phyloP scores from a whole-genome alignment of 2,329 filamentous ascomycete genomes.

The Venturia effusa region DNA sequence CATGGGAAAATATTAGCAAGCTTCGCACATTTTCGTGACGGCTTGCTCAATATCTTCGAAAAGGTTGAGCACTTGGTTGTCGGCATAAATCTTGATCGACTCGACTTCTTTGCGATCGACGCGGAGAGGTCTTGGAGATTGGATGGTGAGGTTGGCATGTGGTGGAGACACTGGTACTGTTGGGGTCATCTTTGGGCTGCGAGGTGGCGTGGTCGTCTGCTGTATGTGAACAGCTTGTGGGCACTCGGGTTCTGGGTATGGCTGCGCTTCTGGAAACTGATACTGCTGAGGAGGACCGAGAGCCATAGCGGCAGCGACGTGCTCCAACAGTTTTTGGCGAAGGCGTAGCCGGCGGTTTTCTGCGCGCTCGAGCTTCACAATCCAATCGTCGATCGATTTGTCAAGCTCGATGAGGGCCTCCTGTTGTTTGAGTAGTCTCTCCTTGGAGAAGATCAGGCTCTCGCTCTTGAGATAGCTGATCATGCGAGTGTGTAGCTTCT shows the following conservation, averaged over 20 bases:
- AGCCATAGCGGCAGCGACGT: slow-evolving; percentile 57
- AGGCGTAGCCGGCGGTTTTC: slow-evolving; percentile 67
- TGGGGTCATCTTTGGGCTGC: slow-evolving; percentile 12
- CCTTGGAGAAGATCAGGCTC: slow-evolving; percentile 59
- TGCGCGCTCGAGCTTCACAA: slow-evolving; percentile 66
- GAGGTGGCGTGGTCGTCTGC: slow-evolving; percentile 6
- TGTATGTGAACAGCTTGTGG: not conserved
- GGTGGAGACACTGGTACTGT: not conserved
- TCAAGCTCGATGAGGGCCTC: slow-evolving; percentile 69
- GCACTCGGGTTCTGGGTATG: not conserved
- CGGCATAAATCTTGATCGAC: slow-evolving; percentile 33
- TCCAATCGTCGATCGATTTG: slow-evolving; percentile 69
- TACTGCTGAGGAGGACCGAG: slow-evolving; percentile 17
- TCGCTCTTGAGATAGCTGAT: slow-evolving; percentile 65
- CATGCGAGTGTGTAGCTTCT: slow-evolving; percentile 66
- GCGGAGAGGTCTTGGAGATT: slow-evolving; percentile 14
- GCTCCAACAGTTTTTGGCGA: slow-evolving; percentile 70
- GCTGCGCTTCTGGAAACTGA: not conserved
- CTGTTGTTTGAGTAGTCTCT: slow-evolving; percentile 68
- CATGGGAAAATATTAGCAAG: slow-evolving; percentile 15
- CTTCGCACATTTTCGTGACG: slow-evolving; percentile 31
- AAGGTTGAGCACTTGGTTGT: slow-evolving; percentile 29
- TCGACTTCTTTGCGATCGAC: slow-evolving; percentile 28
- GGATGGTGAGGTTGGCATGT: slow-evolving; percentile 11
- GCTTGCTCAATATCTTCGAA: slow-evolving; percentile 32